Evolutionary conservation across 1,139 yeast genomes (phyloP).

Genomic region (Hansenula lynferdii): DNA sequence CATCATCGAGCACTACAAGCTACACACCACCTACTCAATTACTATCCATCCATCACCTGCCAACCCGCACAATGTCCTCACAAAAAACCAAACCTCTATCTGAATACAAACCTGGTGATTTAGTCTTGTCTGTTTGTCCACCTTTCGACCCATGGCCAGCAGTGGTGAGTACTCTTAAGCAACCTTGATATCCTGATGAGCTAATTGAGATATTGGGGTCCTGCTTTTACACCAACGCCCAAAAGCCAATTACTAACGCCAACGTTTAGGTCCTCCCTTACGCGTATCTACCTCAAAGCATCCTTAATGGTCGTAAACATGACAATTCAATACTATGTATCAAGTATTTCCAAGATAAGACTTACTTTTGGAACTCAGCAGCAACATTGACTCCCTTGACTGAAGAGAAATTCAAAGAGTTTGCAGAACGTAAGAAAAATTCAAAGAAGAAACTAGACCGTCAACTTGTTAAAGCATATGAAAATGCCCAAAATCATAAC

Average conservation of each 20-base stretch:
- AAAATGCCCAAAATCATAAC: constrained; percentile 5
- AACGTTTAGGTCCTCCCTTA: neutral
- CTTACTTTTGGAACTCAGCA: constrained; percentile 30
- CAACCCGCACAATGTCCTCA: neutral
- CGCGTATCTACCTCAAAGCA: neutral
- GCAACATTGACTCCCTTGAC: constrained; percentile 20
- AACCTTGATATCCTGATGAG: too few species aligned
- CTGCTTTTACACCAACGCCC: too few species aligned
- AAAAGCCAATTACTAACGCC: neutral
- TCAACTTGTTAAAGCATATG: constrained; percentile 8
- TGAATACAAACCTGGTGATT: constrained; percentile 24
- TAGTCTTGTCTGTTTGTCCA: constrained; percentile 30
- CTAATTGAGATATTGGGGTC: too few species aligned
- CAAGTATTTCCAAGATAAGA: constrained; percentile 30
- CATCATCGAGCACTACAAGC: neutral
- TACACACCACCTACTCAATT: too few species aligned
- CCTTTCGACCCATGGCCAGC: constrained; percentile 34
- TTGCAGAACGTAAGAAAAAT: neutral
- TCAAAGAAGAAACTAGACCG: constrained; percentile 3
- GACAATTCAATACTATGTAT: constrained; percentile 31
- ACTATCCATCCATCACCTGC: neutral
- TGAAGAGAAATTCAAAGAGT: neutral
- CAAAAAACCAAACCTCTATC: neutral
- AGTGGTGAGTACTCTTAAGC: constrained; percentile 22
- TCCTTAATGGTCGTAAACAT: constrained; percentile 11